Percentiles rank a stretch among this genome's conserved stretches.
Evolutionary conservation across 139 green algal genomes (phyloP).

Genomic region (Volvox africanus): DNA sequence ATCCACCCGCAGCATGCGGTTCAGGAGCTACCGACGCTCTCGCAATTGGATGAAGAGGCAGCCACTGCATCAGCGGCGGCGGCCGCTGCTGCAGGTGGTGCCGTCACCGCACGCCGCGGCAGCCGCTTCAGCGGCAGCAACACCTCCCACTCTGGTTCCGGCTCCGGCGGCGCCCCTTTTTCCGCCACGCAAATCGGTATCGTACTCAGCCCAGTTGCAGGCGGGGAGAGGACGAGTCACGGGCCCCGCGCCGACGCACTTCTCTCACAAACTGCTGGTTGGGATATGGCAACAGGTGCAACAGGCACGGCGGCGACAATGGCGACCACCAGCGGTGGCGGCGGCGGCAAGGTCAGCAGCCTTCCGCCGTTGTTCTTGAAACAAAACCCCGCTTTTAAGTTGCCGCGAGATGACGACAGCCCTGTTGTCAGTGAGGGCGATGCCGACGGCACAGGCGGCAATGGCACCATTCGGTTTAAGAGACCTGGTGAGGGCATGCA

Average conservation of each 20-base stretch:
- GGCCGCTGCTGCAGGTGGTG: neutral
- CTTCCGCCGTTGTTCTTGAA: neutral
- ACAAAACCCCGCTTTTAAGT: neutral
- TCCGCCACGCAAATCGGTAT: neutral
- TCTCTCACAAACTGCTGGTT: neutral
- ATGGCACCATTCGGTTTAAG: too few relatives aligned
- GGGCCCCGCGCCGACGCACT: neutral
- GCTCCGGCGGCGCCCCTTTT: neutral
- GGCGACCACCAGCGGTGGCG: neutral
- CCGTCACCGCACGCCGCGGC: neutral
- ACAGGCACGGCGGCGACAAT: neutral
- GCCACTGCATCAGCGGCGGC: neutral
- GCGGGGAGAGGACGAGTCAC: neutral
- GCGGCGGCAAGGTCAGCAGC: neutral
- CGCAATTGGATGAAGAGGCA: neutral
- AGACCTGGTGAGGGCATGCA: too few relatives aligned
- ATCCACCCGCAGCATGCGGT: neutral
- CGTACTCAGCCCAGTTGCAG: neutral
- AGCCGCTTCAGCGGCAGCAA: neutral
- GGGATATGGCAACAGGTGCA: neutral
- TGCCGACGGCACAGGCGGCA: too few relatives aligned
- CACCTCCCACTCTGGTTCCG: neutral
- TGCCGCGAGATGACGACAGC: neutral
- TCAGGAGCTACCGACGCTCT: neutral
- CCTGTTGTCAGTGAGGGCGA: neutral